Base-by-base conservation (phyloP, 805 yeast species). In the Metschnikowia shivogae region DNA sequence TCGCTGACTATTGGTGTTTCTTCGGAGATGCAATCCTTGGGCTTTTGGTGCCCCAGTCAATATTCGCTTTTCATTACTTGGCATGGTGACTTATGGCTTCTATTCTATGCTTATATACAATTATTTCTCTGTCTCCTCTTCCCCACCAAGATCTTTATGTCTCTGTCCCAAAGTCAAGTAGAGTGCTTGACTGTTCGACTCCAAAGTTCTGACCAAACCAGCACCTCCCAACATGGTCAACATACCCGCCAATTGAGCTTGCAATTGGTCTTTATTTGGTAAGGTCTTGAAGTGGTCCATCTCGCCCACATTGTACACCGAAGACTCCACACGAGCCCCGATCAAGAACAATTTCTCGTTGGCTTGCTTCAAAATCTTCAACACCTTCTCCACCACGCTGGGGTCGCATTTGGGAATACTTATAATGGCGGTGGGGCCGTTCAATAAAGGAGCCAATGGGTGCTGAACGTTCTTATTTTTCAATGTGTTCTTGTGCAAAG, bases 141-240 rank as follows among this genome's bases (percentile, higher is more conserved):
- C 45, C 1, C 51, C 51, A 13, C 46, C 68, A 38, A 65, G 52
- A 42, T 74, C 74, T 59, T 78, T 70, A 43, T 69, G 65, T 54
- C 82, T 85, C 46, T 82, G 73, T 48, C 86, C 84, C 64, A 90
- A 66, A 7, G 95, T 86, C 64, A 89, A 70, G 59, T 87, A 87
- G 55, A 90, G 76, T 46, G 70, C 67, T 52, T 80, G 80, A 12
- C 86, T 67, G n/a, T 87, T 72, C 14, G 84, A 62, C 66, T 85
- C 84, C 60, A 92, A 75, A 13, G 96, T 87, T 67, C 78, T 79
- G 10, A 86, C 95, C 61, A 92, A 75, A 9, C 95, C 95, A 36
- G 88, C 90, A 59, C 97, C 98, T 46, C 96, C 87, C 52, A 87
- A 73, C 45, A 85, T 68, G n/a, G 90, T 82, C 59, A 92, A 78